Conservation (phyloP, 768 basidiomycete genomes). For the Calocera viscosa region DNA sequence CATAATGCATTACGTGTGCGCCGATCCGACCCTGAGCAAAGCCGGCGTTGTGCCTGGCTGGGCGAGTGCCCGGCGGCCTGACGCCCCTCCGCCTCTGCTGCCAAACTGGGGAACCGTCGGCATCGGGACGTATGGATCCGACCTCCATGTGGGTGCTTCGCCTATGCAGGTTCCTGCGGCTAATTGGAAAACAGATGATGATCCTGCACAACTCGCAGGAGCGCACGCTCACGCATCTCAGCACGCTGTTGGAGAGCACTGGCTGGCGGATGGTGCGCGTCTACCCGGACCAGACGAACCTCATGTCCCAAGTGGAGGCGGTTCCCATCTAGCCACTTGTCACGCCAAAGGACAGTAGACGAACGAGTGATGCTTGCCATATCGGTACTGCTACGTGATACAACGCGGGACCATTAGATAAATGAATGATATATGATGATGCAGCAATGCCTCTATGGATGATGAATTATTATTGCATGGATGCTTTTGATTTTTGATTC, state of each 20-base stretch:
- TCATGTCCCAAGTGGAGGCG: background rate
- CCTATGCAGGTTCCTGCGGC: too few species aligned
- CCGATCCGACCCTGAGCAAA: constrained; percentile 10
- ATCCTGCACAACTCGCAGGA: constrained; percentile 2
- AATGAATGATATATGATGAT: background rate
- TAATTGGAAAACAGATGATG: background rate
- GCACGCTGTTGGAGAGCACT: background rate
- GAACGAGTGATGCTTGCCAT: background rate
- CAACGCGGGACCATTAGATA: background rate
- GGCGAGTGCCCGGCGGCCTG: background rate
- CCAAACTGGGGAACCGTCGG: background rate
- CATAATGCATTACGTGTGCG: constrained; percentile 21
- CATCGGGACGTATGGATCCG: background rate
- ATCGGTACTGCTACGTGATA: background rate
- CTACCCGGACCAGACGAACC: background rate
- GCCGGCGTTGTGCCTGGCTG: background rate
- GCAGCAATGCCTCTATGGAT: background rate
- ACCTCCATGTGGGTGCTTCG: background rate
- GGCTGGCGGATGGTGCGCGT: constrained; percentile 3
- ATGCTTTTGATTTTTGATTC: background rate
- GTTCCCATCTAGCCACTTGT: background rate
- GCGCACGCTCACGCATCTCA: constrained; percentile 2
- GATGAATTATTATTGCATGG: background rate
- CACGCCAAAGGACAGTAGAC: too few species aligned
- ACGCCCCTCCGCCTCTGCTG: background rate